A percentile compares a stretch with the other conserved stretches of the same genome.
phyloP scores from a whole-genome alignment of 129 eudicot species.

The Flaveria sonorensis region DNA sequence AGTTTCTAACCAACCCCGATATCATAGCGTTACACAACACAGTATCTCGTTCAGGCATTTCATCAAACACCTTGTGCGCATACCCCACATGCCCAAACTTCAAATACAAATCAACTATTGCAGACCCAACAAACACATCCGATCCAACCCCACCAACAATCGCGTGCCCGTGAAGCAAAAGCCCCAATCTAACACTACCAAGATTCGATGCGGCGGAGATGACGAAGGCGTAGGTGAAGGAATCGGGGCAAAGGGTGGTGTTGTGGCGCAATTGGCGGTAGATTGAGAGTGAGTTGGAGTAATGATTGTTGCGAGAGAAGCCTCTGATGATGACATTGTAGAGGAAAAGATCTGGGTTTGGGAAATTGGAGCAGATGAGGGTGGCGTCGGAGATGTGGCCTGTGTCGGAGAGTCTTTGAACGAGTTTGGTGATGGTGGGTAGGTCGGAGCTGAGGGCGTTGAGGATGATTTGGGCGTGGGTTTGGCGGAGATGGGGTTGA shows the following conservation, averaged over 20 bases:
- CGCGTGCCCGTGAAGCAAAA: conserved; percentile 65
- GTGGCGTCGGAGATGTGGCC: conserved; percentile 54
- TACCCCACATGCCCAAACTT: conserved; percentile 43
- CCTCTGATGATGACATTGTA: conserved; percentile 76
- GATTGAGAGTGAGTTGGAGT: conserved; percentile 42
- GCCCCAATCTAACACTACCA: conserved; percentile 38
- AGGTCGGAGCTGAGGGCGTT: conserved; percentile 48
- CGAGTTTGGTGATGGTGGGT: conserved; percentile 67
- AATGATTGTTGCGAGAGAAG: conserved; percentile 35
- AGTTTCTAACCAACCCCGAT: conserved; percentile 72
- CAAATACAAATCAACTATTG: conserved; percentile 67
- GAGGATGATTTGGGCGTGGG: conserved; percentile 77
- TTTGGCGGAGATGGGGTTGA: conserved; percentile 57
- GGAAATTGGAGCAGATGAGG: conserved; percentile 48
- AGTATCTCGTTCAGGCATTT: conserved; percentile 65
- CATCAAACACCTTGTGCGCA: conserved; percentile 79
- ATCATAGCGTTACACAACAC: conserved; percentile 86
- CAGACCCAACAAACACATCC: conserved; percentile 81
- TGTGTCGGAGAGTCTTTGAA: conserved; percentile 60
- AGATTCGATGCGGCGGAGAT: conserved; percentile 56
- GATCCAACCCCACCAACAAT: conserved; percentile 55
- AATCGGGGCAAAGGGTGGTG: conserved; percentile 50
- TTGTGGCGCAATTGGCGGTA: conserved; percentile 41
- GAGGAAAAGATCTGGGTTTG: conserved; percentile 72
- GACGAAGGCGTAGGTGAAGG: conserved; percentile 57